Evolutionary conservation across 2,329 filamentous ascomycete species (phyloP), one percentile per base, ranked within the genome.

Genomic region (Penicillium glabrum): DNA sequence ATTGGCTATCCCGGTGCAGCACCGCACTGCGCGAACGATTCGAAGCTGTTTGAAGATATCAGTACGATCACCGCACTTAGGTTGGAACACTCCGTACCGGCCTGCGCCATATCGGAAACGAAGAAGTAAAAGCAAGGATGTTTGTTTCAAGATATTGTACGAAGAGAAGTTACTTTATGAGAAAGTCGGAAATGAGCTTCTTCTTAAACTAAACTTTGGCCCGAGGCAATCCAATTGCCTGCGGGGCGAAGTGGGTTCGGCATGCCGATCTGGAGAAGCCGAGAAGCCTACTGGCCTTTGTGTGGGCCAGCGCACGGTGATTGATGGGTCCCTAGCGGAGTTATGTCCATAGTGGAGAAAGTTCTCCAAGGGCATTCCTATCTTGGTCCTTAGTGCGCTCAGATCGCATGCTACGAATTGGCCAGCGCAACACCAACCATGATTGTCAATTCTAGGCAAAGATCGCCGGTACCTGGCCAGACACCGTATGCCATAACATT

Each of bases 1-100:
- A 64, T 53, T 77, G 77, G 2, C 83, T 76, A 51, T 80, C 76
- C 37, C 83, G 77, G 64, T 86, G 82, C 39, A 86, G 74, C 24
- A 85, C 72, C n/a, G 73, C 67, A 61, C 68, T 72, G 6, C 58
- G 16, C 50, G 56, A 56, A 3, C 13, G 37, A 39, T 43, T 33
- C 31, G 23, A 24, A 29, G 37, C 45, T 43, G 47, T 44, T 56
- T 24, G 11, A 49, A 31, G 11, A 43, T 39, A 33, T 55, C 3
- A 51, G 39, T 35, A 39, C n/a, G 24, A 43, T 31, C 6, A 31
- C 2, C 21, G 19, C 19, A 39, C 19, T 4, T 26, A 9, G 23
- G 16, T 41, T 50, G 10, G 5, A 29, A 43, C 24, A 13, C 5
- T 37, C 39, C 35, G 7, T 51, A 58, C 56, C 39, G 3, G 48